phyloP scores from a whole-genome alignment of 441 rosid genomes.

The Isatis lusitanica region DNA sequence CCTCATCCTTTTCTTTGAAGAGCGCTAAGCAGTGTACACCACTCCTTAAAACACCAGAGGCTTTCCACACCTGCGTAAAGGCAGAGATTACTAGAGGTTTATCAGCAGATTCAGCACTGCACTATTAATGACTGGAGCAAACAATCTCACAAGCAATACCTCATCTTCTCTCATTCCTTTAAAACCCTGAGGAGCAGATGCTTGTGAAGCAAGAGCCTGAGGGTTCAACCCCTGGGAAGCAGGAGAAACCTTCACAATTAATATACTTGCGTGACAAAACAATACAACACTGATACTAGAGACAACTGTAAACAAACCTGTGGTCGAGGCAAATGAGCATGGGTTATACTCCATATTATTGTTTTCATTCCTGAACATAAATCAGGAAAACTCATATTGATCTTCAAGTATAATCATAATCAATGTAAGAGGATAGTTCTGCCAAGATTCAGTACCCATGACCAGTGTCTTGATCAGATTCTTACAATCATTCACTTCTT shows the following conservation, averaged over 20 bases:
- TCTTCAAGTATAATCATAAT: slow-evolving; percentile 16
- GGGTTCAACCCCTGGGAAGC: slow-evolving; percentile 64
- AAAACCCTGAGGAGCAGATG: slow-evolving; percentile 70
- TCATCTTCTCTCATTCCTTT: slow-evolving; percentile 99
- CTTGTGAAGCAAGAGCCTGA: slow-evolving; percentile 67
- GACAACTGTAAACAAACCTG: slow-evolving; percentile 59
- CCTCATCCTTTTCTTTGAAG: slow-evolving; percentile 98
- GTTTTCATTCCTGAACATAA: slow-evolving; percentile 93
- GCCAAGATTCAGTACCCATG: slow-evolving; percentile 69
- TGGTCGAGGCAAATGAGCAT: slow-evolving; percentile 94
- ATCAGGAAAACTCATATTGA: slow-evolving; percentile 13
- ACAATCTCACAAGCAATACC: slow-evolving; percentile 51
- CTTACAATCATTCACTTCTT: slow-evolving; percentile 98
- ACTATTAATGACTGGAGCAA: slow-evolving; percentile 8
- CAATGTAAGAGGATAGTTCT: background rate
- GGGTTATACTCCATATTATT: slow-evolving; percentile 97
- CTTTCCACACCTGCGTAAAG: slow-evolving; percentile 84
- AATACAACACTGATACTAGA: slow-evolving; percentile 7
- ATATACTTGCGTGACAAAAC: slow-evolving; percentile 16
- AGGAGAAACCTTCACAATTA: slow-evolving; percentile 50
- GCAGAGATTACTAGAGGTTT: slow-evolving; percentile 35
- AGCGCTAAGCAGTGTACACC: slow-evolving; percentile 98
- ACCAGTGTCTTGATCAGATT: slow-evolving; percentile 97
- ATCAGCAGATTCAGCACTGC: background rate
- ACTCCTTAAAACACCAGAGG: slow-evolving; percentile 94